Percentiles rank a stretch among this genome's conserved stretches.
Conservation (phyloP, 441 rosid species). For the Kokia cookei region DNA sequence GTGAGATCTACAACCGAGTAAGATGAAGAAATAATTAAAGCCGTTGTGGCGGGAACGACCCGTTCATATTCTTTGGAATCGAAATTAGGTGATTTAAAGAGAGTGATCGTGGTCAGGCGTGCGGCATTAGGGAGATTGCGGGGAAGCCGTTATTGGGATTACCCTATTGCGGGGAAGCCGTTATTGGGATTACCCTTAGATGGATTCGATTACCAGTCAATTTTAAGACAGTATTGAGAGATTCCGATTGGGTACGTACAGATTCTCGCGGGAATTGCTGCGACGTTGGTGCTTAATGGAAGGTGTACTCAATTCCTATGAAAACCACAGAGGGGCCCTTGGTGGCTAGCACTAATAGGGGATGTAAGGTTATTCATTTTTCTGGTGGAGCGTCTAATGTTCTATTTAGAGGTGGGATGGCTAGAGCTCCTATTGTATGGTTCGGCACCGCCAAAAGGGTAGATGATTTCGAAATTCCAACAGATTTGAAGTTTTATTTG, state of each 20-base stretch:
- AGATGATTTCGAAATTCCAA: slow-evolving; percentile 6
- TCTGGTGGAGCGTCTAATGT: slow-evolving; percentile 35
- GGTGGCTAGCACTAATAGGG: slow-evolving; percentile 41
- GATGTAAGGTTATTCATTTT: slow-evolving; percentile 35
- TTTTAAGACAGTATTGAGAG: slow-evolving; percentile 38
- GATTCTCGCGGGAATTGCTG: slow-evolving; percentile 37
- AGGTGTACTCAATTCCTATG: slow-evolving; percentile 34
- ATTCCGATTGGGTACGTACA: slow-evolving; percentile 37
- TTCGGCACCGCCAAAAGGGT: slow-evolving; percentile 6
- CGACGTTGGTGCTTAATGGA: slow-evolving; percentile 33
- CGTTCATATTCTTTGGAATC: slow-evolving; percentile 37
- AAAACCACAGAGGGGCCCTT: slow-evolving; percentile 2
- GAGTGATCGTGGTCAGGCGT: slow-evolving; percentile 31
- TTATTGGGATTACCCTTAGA: slow-evolving; percentile 29
- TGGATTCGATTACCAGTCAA: slow-evolving; percentile 32
- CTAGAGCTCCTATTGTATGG: too few species aligned
- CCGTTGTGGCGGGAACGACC: slow-evolving; percentile 25
- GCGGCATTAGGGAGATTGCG: slow-evolving; percentile 30
- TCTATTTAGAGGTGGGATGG: slow-evolving; percentile 23
- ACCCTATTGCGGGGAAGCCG: slow-evolving; percentile 28
- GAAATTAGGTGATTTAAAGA: slow-evolving; percentile 32
- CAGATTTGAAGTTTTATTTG: slow-evolving; percentile 26
- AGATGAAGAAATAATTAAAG: slow-evolving; percentile 27
- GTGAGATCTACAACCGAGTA: slow-evolving; percentile 8
- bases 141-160: slow-evolving; percentile 30